Evolutionary conservation across 768 basidiomycete genomes (phyloP).

Genomic region (Amanita pallidorosea): DNA sequence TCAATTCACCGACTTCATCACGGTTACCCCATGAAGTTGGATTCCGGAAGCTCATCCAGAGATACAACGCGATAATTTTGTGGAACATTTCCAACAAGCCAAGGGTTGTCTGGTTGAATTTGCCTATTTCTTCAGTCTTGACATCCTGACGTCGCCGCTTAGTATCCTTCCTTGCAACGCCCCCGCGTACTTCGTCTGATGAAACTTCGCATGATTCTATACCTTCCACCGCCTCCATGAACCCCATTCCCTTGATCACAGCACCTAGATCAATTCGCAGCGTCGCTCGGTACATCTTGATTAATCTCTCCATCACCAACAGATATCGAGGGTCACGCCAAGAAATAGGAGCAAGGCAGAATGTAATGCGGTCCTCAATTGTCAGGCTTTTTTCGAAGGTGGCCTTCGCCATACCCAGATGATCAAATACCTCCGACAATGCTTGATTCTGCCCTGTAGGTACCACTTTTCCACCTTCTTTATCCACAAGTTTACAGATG

Average conservation of each 20-base stretch:
- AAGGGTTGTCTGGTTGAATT: conserved; percentile 12
- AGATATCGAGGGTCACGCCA: conserved; percentile 32
- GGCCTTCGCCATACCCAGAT: conserved; percentile 16
- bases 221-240: conserved; percentile 29
- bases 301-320: conserved; percentile 24
- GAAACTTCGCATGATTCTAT: conserved; percentile 18
- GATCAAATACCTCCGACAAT: background rate
- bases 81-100: conserved; percentile 60
- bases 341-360: conserved; percentile 43
- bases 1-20: conserved; percentile 37
- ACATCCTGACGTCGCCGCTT: background rate
- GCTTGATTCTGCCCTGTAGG: background rate
- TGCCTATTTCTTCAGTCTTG: background rate
- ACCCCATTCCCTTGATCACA: conserved; percentile 22
- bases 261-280: conserved; percentile 31
- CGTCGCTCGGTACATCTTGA: conserved; percentile 28
- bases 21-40: conserved; percentile 57
- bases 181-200: background rate
- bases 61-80: conserved; percentile 63
- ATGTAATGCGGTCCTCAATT: conserved; percentile 29
- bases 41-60: conserved; percentile 75
- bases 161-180: background rate
- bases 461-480: background rate
- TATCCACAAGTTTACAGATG: conserved; percentile 29
- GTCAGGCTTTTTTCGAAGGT: conserved; percentile 23